These are phyloP conservation scores for Stemphylium lycopersici DNA, from an alignment of 2,329 filamentous ascomycete species.

Conservation along the genomic window DNA sequence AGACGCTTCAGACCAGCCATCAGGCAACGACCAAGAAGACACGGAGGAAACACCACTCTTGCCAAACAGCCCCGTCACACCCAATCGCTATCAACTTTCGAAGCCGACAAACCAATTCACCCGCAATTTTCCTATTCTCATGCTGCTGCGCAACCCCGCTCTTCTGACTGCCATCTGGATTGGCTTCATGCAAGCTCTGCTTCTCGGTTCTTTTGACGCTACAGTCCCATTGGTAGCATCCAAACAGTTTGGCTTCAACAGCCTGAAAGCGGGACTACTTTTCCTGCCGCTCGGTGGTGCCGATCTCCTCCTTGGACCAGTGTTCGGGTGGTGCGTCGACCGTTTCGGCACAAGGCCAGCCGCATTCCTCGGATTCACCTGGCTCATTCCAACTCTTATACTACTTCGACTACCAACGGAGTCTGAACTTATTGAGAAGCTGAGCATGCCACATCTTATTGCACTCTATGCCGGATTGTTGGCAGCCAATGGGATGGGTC, in stretches of 20 bases:
- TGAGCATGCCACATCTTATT: conserved; percentile 42
- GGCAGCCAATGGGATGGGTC: conserved; percentile 57
- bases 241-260: conserved; percentile 53
- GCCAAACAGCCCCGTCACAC: conserved; percentile 24
- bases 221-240: conserved; percentile 55
- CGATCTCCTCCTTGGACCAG: conserved; percentile 54
- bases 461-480: conserved; percentile 56
- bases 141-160: conserved; percentile 44
- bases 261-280: conserved; percentile 52
- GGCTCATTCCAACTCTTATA: conserved; percentile 51
- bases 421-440: conserved; percentile 18
- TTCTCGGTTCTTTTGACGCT: conserved; percentile 55
- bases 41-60: conserved; percentile 36
- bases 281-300: conserved; percentile 55
- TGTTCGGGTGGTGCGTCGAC: conserved; percentile 57
- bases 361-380: conserved; percentile 52
- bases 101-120: conserved; percentile 50
- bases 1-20: conserved; percentile 3
- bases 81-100: conserved; percentile 51
- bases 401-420: conserved; percentile 51
- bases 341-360: conserved; percentile 53
- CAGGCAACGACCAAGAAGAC: conserved; percentile 21
- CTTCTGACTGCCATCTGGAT: conserved; percentile 45
- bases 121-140: conserved; percentile 56
- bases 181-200: conserved; percentile 42